Conservation (phyloP, 1,139 yeast genomes). For the Geotrichum histeridarum region DNA sequence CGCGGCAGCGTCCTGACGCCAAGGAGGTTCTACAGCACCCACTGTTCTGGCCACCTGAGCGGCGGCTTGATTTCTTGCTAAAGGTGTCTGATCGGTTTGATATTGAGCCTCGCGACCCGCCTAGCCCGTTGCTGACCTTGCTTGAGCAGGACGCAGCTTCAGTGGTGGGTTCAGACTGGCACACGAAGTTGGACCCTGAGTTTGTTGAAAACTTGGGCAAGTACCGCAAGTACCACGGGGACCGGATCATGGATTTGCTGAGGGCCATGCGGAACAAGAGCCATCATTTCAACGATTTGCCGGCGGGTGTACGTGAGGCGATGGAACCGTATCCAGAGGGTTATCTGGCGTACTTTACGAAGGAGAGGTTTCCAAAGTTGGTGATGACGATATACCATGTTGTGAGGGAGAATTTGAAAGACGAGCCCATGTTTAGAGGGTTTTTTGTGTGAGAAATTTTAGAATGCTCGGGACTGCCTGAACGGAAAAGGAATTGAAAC, state of each 20-base stretch:
- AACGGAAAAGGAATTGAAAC: too few species aligned
- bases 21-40: conserved; percentile 71
- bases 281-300: conserved; percentile 89
- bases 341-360: conserved; percentile 68
- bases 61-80: conserved; percentile 73
- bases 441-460: conserved; percentile 38
- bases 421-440: conserved; percentile 57
- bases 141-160: conserved; percentile 54
- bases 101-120: conserved; percentile 81
- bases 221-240: conserved; percentile 79
- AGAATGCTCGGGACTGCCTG: too few species aligned
- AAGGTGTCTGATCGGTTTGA: conserved; percentile 91
- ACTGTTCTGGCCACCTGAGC: conserved; percentile 70
- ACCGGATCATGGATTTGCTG: conserved; percentile 73
- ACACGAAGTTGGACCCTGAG: conserved; percentile 55
- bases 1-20: conserved; percentile 71
- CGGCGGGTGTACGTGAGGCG: conserved; percentile 48
- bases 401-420: conserved; percentile 51
- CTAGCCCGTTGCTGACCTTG: conserved; percentile 55
- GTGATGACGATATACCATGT: conserved; percentile 70
- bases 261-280: conserved; percentile 88
- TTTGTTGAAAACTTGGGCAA: conserved; percentile 83
- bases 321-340: conserved; percentile 84
- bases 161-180: conserved; percentile 74
- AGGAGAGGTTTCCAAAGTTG: conserved; percentile 65